These are phyloP conservation scores for Aspergillus sp. DNA, from an alignment of 2,329 filamentous ascomycete genomes.

Conservation along the genomic window DNA sequence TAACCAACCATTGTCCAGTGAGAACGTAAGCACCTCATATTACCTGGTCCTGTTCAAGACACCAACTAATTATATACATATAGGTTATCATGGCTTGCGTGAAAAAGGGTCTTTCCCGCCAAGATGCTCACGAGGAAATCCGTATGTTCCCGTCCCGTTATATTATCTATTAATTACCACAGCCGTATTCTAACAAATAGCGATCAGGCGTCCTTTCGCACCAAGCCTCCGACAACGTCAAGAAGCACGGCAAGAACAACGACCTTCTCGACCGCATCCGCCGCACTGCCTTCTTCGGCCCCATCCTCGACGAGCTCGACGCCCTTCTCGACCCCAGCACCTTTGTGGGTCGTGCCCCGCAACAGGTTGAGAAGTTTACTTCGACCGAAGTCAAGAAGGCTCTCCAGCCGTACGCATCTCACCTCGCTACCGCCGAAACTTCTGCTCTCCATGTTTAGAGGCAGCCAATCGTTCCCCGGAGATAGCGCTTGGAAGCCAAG, in stretches of 20 bases:
- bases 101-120: conserved; percentile 67
- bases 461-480: neutral
- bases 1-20: conserved; percentile 26
- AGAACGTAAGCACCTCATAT: conserved; percentile 29
- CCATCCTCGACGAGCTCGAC: conserved; percentile 69
- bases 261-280: conserved; percentile 80
- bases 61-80: conserved; percentile 41
- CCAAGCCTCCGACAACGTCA: conserved; percentile 70
- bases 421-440: conserved; percentile 37
- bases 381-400: conserved; percentile 50
- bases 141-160: conserved; percentile 41
- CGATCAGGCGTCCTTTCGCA: conserved; percentile 65
- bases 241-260: conserved; percentile 72
- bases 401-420: conserved; percentile 47
- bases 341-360: conserved; percentile 57
- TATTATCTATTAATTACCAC: neutral
- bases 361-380: conserved; percentile 56
- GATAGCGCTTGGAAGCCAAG: neutral
- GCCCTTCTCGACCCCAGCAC: conserved; percentile 63
- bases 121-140: conserved; percentile 86
- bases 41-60: neutral
- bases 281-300: conserved; percentile 68
- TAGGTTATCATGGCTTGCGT: conserved; percentile 75
- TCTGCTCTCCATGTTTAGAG: conserved; percentile 42
- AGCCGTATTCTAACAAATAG: conserved; percentile 15